Evolutionary conservation across 108 stramenopile genomes (phyloP).

Genomic region (Fragilaria crotonensis): DNA sequence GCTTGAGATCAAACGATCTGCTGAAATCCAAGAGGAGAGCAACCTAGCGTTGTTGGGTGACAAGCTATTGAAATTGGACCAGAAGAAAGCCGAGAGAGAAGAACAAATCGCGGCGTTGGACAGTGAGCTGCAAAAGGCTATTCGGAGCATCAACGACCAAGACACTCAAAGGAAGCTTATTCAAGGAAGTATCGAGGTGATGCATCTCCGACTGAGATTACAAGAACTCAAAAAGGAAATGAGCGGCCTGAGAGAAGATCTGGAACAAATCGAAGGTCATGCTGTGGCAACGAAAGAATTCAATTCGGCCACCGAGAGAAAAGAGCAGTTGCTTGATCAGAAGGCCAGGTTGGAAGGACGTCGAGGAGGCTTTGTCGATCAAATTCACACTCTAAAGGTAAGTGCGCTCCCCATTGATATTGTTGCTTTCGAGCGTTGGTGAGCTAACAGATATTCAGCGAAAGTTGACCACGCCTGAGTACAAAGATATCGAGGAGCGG

Average conservation of each 20-base stretch:
- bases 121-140: slow-evolving; percentile 35
- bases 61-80: slow-evolving; percentile 15
- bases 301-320: slow-evolving; percentile 18
- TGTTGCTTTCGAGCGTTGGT: not conserved
- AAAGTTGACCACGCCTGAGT: slow-evolving; percentile 60
- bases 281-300: slow-evolving; percentile 30
- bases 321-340: slow-evolving; percentile 17
- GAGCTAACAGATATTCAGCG: slow-evolving; percentile 13
- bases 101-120: slow-evolving; percentile 37
- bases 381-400: slow-evolving; percentile 51
- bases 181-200: slow-evolving; percentile 55
- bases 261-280: slow-evolving; percentile 30
- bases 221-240: slow-evolving; percentile 28
- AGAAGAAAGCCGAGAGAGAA: slow-evolving; percentile 30
- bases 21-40: no score
- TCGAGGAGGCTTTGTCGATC: slow-evolving; percentile 47
- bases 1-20: no score
- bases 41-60: no score
- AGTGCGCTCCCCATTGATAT: slow-evolving; percentile 7
- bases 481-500: slow-evolving; percentile 83
- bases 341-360: slow-evolving; percentile 49
- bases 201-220: slow-evolving; percentile 19
- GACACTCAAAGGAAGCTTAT: slow-evolving; percentile 57
- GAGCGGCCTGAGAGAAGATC: slow-evolving; percentile 23
- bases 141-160: slow-evolving; percentile 58